Evolutionary conservation across 139 green algal genomes (phyloP), one percentile per base, ranked within the genome.

Genomic region (Dunaliella primolecta): DNA sequence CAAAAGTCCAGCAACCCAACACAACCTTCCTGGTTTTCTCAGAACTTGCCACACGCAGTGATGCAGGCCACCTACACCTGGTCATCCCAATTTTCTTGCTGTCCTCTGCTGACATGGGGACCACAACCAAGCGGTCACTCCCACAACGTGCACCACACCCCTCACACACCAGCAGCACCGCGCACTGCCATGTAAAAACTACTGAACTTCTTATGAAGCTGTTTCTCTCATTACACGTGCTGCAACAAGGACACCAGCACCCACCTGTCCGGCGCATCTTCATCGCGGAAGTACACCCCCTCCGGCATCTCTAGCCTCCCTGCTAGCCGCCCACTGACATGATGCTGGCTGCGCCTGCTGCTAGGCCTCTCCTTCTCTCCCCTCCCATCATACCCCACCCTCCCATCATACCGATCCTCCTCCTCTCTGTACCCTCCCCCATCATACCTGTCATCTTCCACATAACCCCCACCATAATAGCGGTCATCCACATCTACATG

Each of bases 221-320:
- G 7, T 15, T 15, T 15, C 15, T 64, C 7, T 15, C 46, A 15
- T 64, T 15, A 64, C 46, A 64, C 46, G 15, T 64, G 46, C 7
- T 64, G 15, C 15, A 64, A 64, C 46, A 7, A 64, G 7, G 46
- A 7, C 46, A 64, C 46, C n/a, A n/a, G n/a, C n/a, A n/a, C 75
- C 2, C 75, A 81, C 77, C 77, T 81, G 77, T 81, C 77, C 1
- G 72, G 72, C 72, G 31, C 77, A 64, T 81, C 77, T 2, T 81
- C 34, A 30, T 64, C 21, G 20, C 36, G 20, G 77, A 34, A 36
- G 11, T 36, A 36, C 29, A 36, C 33, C 2, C 34, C 21, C 34
- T 34, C 33, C 34, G n/a, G 77, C 23, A 27, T 33, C n/a, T 80
- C 75, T 30, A 80, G 75, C 27, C 75, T 29, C n/a, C 75, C 75